Percentiles rank a stretch among this genome's conserved stretches.
phyloP scores from a whole-genome alignment of 176 grass and related monocot species.

The Urochloa ruziziensis region DNA sequence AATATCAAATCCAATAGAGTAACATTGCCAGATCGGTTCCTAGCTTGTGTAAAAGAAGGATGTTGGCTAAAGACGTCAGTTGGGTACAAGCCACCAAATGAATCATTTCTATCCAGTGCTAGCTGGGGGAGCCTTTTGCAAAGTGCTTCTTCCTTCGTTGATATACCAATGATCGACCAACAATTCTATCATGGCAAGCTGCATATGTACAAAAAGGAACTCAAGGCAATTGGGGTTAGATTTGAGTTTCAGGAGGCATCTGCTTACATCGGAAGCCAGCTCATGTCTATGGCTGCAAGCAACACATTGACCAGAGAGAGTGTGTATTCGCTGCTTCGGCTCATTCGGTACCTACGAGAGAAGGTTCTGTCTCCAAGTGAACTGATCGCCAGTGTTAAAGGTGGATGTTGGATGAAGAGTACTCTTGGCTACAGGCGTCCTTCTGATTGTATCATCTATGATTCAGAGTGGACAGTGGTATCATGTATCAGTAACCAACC shows the following conservation, averaged over 20 bases:
- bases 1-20: constrained; percentile 8
- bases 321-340: constrained; percentile 52
- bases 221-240: constrained; percentile 53
- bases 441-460: constrained; percentile 37
- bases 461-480: constrained; percentile 43
- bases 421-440: constrained; percentile 36
- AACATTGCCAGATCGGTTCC: constrained; percentile 30
- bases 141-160: constrained; percentile 47
- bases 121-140: constrained; percentile 59
- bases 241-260: constrained; percentile 57
- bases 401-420: constrained; percentile 56
- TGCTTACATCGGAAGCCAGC: constrained; percentile 37
- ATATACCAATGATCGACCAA: constrained; percentile 68
- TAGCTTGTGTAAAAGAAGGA: constrained; percentile 47
- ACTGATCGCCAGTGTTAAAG: constrained; percentile 47
- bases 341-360: constrained; percentile 61
- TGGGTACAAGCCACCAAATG: constrained; percentile 58
- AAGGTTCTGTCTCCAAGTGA: constrained; percentile 34
- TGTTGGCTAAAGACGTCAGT: constrained; percentile 65
- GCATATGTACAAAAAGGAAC: constrained; percentile 44
- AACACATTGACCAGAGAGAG: constrained; percentile 40
- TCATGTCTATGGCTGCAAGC: constrained; percentile 41
- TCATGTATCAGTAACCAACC: constrained; percentile 46
- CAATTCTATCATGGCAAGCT: constrained; percentile 47
- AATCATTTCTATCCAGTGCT: constrained; percentile 53